These are phyloP conservation scores for Mycena vitilis DNA, from an alignment of 768 basidiomycete genomes.

Conservation along the genomic window DNA sequence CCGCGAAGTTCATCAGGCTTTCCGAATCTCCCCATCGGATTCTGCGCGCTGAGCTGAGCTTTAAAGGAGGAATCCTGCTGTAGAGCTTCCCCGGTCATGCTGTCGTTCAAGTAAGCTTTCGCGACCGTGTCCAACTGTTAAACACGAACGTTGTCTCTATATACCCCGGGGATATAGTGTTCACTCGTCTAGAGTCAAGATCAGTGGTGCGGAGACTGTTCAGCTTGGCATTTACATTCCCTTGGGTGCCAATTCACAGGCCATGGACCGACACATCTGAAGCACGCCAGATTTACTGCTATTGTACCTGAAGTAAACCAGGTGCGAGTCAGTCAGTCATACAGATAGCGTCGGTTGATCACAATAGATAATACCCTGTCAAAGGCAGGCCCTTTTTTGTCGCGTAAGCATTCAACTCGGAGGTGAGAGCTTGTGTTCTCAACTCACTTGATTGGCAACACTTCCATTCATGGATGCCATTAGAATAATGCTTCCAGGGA, in stretches of 20 bases:
- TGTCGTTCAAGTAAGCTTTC: not conserved
- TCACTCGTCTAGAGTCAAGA: constrained; percentile 56
- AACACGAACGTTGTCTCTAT: constrained; percentile 3
- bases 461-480: constrained; percentile 72
- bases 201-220: too few species aligned
- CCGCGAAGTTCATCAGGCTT: constrained; percentile 75
- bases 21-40: constrained; percentile 75
- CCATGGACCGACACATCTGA: constrained; percentile 83
- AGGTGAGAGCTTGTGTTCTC: not conserved
- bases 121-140: not conserved
- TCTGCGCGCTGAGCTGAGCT: constrained; percentile 66
- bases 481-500: constrained; percentile 65
- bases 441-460: constrained; percentile 73
- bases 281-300: constrained; percentile 78
- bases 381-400: constrained; percentile 38
- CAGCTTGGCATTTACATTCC: constrained; percentile 48
- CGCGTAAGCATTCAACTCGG: constrained; percentile 56
- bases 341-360: too few species aligned
- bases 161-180: constrained; percentile 77
- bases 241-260: constrained; percentile 76
- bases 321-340: too few species aligned
- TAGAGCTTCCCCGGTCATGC: constrained; percentile 25
- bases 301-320: constrained; percentile 77
- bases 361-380: too few species aligned
- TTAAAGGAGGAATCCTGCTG: constrained; percentile 62